A percentile compares a stretch with the other conserved stretches of the same genome.
phyloP scores from a whole-genome alignment of 768 basidiomycete genomes.

The Dentipellis fragilis region DNA sequence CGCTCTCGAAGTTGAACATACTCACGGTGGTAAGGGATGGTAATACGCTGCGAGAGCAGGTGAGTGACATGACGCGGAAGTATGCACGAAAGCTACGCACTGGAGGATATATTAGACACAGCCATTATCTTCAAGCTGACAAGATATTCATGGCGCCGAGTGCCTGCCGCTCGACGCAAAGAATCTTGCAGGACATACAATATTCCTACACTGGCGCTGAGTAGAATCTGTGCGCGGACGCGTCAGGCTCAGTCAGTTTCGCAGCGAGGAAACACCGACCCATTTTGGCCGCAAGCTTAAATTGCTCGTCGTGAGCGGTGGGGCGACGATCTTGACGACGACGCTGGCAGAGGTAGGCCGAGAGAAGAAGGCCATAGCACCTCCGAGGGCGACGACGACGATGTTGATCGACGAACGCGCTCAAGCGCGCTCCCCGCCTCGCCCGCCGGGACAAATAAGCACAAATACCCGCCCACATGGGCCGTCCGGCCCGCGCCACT shows the following conservation, averaged over 20 bases:
- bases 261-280: slow-evolving; percentile 14
- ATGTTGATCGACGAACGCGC: background rate
- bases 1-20: background rate
- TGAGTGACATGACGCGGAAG: background rate
- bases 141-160: slow-evolving; percentile 40
- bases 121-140: slow-evolving; percentile 80
- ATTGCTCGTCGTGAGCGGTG: slow-evolving; percentile 30
- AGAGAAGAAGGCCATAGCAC: slow-evolving; percentile 58
- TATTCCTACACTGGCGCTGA: slow-evolving; percentile 82
- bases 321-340: slow-evolving; percentile 66
- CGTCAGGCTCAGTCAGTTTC: slow-evolving; percentile 9
- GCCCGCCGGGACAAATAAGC: background rate
- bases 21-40: slow-evolving; percentile 10
- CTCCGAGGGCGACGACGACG: background rate
- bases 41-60: slow-evolving; percentile 6
- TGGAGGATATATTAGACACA: slow-evolving; percentile 73
- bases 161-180: slow-evolving; percentile 1
- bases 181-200: too few relatives aligned
- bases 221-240: slow-evolving; percentile 39
- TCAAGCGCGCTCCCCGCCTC: background rate
- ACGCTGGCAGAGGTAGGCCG: slow-evolving; percentile 48
- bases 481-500: background rate
- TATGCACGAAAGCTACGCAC: slow-evolving; percentile 26
- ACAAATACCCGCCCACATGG: slow-evolving; percentile 4
- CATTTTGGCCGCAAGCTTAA: slow-evolving; percentile 40